Evolutionary conservation across 2,329 filamentous ascomycete genomes (phyloP).

Genomic region (Ophiostoma himal-ulmi): DNA sequence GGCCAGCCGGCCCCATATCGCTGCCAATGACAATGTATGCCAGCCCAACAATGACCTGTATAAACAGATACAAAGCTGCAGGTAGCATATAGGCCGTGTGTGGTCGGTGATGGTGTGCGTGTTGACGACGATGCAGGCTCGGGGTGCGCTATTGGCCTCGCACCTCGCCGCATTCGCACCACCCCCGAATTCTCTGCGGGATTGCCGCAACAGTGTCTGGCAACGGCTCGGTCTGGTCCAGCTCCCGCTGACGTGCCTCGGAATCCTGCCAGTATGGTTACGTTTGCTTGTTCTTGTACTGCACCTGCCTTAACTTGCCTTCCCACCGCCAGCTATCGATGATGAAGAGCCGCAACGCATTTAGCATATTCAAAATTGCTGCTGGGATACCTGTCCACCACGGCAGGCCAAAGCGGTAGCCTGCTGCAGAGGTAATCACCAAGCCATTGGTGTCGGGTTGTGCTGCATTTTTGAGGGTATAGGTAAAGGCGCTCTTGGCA

Average conservation of each 20-base stretch:
- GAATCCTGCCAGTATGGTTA: background rate
- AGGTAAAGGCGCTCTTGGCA: background rate
- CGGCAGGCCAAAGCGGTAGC: conserved; percentile 2
- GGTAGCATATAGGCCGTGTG: background rate
- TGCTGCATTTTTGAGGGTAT: background rate
- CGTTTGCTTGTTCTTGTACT: background rate
- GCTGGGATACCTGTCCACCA: background rate
- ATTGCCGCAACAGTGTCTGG: background rate
- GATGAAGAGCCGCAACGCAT: background rate
- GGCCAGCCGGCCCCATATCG: background rate
- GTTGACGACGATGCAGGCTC: background rate
- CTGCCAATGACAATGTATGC: background rate
- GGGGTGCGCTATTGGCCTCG: background rate
- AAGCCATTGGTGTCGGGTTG: background rate
- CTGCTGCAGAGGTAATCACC: background rate
- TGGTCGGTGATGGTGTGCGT: background rate
- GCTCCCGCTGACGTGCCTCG: background rate
- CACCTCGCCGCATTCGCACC: background rate
- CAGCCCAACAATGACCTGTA: background rate
- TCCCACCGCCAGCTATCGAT: background rate
- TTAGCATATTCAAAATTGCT: background rate
- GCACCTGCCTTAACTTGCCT: background rate
- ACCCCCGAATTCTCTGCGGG: background rate
- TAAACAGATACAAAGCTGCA: background rate
- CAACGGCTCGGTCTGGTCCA: background rate